Evolutionary conservation across 495 filamentous ascomycete species (phyloP).

Genomic region (Xylaria longipes): DNA sequence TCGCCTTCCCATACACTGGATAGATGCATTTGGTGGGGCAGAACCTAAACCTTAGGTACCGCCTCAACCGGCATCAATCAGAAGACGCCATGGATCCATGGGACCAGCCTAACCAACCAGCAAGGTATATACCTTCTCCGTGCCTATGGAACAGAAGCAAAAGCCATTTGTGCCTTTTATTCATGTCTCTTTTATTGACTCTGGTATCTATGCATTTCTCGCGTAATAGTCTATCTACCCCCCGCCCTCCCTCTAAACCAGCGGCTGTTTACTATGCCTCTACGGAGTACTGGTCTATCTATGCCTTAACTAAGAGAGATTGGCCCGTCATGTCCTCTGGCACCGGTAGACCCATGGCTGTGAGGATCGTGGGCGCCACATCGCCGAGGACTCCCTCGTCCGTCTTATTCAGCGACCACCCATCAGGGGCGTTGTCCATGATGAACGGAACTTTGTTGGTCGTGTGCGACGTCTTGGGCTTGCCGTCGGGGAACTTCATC

Average conservation of each 20-base stretch:
- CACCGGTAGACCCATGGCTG: conserved; percentile 86
- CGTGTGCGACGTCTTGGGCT: conserved; percentile 97
- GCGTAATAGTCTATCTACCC: conserved; percentile 20
- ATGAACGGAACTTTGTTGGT: conserved; percentile 97
- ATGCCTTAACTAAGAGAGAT: conserved; percentile 80
- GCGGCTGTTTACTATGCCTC: neutral
- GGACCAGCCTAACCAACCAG: neutral
- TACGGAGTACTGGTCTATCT: conserved; percentile 29
- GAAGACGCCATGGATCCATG: neutral
- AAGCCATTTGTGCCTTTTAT: neutral
- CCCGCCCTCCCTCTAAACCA: conserved; percentile 5
- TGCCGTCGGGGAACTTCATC: conserved; percentile 94
- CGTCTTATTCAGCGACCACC: conserved; percentile 84
- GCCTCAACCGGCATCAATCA: too few species aligned
- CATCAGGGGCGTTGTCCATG: conserved; percentile 93
- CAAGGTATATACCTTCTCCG: neutral
- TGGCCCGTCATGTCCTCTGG: conserved; percentile 90
- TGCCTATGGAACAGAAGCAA: neutral
- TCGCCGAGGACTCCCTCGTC: conserved; percentile 87
- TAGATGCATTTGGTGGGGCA: conserved; percentile 16
- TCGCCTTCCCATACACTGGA: neutral
- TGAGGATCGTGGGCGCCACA: conserved; percentile 91
- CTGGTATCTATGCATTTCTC: conserved; percentile 26
- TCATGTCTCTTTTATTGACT: conserved; percentile 1
- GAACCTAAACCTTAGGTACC: too few species aligned